phyloP scores from a whole-genome alignment of 2,329 filamentous ascomycete species.

The Cercospora zeina region DNA sequence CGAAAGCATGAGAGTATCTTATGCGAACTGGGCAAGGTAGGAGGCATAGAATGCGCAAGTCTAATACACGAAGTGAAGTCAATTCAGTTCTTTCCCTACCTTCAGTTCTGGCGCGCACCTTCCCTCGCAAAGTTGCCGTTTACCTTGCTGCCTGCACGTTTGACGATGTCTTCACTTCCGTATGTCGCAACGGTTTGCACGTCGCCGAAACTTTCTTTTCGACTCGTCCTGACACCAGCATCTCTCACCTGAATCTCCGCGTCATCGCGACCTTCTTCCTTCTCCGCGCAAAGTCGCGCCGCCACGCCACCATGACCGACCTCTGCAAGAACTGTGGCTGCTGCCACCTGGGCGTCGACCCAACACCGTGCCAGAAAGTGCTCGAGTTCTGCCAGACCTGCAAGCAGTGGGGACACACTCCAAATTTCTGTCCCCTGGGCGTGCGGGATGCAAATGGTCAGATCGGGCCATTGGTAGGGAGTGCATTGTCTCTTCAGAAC shows the following conservation, averaged over 20 bases:
- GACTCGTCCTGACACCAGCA: constrained; percentile 12
- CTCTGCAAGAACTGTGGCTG: constrained; percentile 32
- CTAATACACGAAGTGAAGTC: constrained; percentile 9
- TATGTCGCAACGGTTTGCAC: not conserved
- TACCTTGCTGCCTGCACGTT: not conserved
- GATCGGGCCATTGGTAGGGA: constrained; percentile 22
- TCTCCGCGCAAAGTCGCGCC: not conserved
- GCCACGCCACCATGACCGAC: constrained; percentile 28
- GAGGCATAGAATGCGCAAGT: not conserved
- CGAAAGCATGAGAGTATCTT: not conserved
- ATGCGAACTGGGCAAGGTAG: not conserved
- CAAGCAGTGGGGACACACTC: constrained; percentile 23
- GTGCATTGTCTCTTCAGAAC: not conserved
- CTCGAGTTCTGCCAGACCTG: constrained; percentile 29
- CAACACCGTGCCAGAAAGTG: constrained; percentile 24
- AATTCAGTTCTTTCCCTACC: not conserved
- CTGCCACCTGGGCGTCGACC: constrained; percentile 30
- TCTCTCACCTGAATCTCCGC: not conserved
- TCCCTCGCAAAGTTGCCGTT: constrained; percentile 4
- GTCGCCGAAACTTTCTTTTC: not conserved
- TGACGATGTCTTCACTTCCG: not conserved
- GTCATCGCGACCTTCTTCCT: not conserved
- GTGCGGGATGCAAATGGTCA: constrained; percentile 17
- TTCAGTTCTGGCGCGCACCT: constrained; percentile 1
- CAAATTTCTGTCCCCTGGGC: constrained; percentile 31